Evolutionary conservation across 768 basidiomycete genomes (phyloP).

Genomic region (Atractiella rhizophila): DNA sequence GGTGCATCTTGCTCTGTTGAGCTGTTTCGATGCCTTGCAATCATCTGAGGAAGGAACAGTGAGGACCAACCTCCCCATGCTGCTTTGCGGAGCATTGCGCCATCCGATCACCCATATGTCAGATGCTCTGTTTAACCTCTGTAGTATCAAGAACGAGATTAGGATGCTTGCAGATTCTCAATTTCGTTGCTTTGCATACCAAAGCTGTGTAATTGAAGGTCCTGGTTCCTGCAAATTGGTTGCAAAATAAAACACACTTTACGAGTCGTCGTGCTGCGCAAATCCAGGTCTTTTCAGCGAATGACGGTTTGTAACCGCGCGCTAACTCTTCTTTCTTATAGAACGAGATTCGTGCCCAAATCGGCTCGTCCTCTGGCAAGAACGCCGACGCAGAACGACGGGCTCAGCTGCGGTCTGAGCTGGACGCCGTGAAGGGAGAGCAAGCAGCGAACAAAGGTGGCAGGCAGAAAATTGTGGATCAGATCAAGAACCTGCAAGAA

Average conservation of each 20-base stretch:
- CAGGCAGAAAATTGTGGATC: conserved; percentile 44
- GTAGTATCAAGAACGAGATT: too few relatives aligned
- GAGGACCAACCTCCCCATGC: conserved; percentile 1
- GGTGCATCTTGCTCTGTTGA: conserved; percentile 8
- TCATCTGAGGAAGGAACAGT: background rate
- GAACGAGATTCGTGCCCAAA: conserved; percentile 50
- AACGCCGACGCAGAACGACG: conserved; percentile 46
- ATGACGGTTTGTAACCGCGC: background rate
- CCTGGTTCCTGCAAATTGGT: too few relatives aligned
- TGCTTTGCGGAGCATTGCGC: background rate
- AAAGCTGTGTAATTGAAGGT: too few relatives aligned
- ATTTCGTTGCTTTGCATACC: too few relatives aligned
- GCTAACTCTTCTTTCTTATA: too few relatives aligned
- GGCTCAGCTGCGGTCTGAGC: conserved; percentile 44
- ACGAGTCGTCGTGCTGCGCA: too few relatives aligned
- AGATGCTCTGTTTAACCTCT: too few relatives aligned
- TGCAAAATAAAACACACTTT: too few relatives aligned
- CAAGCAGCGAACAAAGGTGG: conserved; percentile 53
- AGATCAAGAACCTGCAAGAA: conserved; percentile 54
- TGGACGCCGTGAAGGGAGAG: conserved; percentile 48
- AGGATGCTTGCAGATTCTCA: too few relatives aligned
- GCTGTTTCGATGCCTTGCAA: background rate
- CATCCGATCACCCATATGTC: too few relatives aligned
- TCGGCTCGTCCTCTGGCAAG: conserved; percentile 33
- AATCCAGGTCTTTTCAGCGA: too few relatives aligned